These are phyloP conservation scores for Truncatella angustata DNA, from an alignment of 2,329 filamentous ascomycete genomes.

Conservation along the genomic window DNA sequence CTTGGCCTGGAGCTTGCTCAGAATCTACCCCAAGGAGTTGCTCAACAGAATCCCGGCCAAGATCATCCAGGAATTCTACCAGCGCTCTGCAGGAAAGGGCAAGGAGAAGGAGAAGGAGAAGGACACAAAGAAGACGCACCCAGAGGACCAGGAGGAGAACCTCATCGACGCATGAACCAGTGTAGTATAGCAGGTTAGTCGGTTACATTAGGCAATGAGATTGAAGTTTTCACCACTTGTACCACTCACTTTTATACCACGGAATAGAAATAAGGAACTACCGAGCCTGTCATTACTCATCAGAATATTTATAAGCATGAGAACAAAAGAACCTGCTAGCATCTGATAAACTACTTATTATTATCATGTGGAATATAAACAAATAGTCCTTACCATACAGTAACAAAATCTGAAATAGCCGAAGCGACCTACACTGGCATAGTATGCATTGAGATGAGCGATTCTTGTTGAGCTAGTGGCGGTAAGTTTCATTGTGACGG, in stretches of 20 bases:
- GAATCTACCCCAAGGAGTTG: constrained; percentile 97
- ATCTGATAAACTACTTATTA: no score
- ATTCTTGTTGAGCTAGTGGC: no score
- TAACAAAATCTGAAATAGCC: neutral
- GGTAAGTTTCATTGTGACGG: no score
- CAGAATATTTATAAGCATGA: no score
- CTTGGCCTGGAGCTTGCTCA: constrained; percentile 90
- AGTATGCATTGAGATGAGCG: no score
- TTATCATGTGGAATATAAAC: no score
- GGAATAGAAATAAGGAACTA: no score
- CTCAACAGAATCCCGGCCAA: constrained; percentile 92
- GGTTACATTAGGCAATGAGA: neutral
- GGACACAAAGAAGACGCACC: constrained; percentile 40
- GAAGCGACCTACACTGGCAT: no score
- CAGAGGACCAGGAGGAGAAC: constrained; percentile 51
- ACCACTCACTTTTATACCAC: no score
- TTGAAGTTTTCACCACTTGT: neutral
- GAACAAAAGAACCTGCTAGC: no score
- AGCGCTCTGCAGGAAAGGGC: constrained; percentile 60
- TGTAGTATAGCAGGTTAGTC: neutral
- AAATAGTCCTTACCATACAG: neutral
- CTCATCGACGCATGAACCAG: constrained; percentile 55
- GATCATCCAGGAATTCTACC: constrained; percentile 80
- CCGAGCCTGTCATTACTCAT: no score
- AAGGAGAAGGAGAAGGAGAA: constrained; percentile 64